Base-by-base conservation (phyloP, 768 basidiomycete species). In the Saitozyma podzolica region DNA sequence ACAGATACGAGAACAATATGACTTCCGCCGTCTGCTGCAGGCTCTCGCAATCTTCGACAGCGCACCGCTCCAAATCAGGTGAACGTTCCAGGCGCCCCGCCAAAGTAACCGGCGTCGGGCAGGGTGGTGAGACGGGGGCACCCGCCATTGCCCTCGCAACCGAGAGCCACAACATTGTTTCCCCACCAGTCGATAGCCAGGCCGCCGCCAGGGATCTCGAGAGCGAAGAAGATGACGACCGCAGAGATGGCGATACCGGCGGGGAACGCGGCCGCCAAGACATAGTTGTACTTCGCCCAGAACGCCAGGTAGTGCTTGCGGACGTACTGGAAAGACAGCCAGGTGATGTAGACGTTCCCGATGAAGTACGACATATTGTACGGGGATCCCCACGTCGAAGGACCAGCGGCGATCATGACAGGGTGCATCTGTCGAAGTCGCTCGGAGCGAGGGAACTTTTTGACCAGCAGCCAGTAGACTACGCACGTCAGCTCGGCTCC, bases 211-310 rank as follows among this genome's bases (percentile, higher is more conserved):
- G 70, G 71, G 50, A 72, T 63, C 50, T 80, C 62, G 13, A 81
- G 57, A 7, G 70, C 78, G 61, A 80, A 81, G 75, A 82, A 82
- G 54, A 80, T 79, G 49, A 81, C 64, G 51, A 82, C 67, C 14
- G 73, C 80, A 2, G 70, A 74, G 57, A 82, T 64, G 51, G 80
- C 81, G 53, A 81, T 80, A 53, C 76, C 80, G n/a, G 73, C 59
- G 41, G 64, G 67, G 67, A 78, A 78, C 8, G 79, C 79, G 40
- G 76, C 73, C n/a, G 79, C 73, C 41, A 78, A 70, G 49, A 80
- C 70, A 61, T 77, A 75, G 70, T 80, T 76, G 73, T 72, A 73
- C 52, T 47, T 47, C 3, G 45, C 45, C 45, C 45, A 47, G 45
- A 47, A 47, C 45, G 11, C 13, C 70, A 73, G 70, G 67, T 74